phyloP scores from a whole-genome alignment of 345 rosid genomes.

The Ceriops zippeliana region DNA sequence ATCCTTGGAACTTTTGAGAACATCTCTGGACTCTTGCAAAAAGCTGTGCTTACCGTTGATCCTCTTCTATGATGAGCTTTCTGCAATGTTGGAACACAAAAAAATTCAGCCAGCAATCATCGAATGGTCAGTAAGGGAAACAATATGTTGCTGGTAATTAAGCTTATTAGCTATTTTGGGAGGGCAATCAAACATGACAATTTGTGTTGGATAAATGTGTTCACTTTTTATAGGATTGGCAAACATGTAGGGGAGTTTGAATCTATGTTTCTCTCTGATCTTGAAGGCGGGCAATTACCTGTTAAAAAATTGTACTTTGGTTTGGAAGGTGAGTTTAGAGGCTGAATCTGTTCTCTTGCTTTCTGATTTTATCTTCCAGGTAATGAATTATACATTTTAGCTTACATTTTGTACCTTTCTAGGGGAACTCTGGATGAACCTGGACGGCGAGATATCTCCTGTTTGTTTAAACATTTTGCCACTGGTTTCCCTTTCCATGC shows the following conservation, averaged over 20 bases:
- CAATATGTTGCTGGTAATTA: conserved; percentile 12
- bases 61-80: conserved; percentile 74
- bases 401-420: conserved; percentile 21
- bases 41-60: conserved; percentile 46
- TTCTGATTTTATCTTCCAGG: conserved; percentile 14
- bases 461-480: conserved; percentile 73
- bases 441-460: conserved; percentile 84
- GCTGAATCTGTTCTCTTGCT: not conserved
- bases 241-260: conserved; percentile 80
- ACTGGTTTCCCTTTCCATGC: conserved; percentile 54
- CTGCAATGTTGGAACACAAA: conserved; percentile 44
- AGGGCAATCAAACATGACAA: not conserved
- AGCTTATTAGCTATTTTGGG: conserved; percentile 18
- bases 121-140: conserved; percentile 55
- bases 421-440: conserved; percentile 94
- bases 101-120: conserved; percentile 63
- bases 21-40: conserved; percentile 67
- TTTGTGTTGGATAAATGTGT: conserved; percentile 11
- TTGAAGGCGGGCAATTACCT: conserved; percentile 53
- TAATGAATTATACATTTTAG: conserved; percentile 7
- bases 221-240: conserved; percentile 50
- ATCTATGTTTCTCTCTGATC: conserved; percentile 63
- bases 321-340: conserved; percentile 56
- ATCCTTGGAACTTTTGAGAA: conserved; percentile 69
- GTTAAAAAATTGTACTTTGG: conserved; percentile 39